Evolutionary conservation across 1,139 yeast genomes (phyloP), one percentile per base, ranked within the genome.

Genomic region (Saccharomyces hybrid): DNA sequence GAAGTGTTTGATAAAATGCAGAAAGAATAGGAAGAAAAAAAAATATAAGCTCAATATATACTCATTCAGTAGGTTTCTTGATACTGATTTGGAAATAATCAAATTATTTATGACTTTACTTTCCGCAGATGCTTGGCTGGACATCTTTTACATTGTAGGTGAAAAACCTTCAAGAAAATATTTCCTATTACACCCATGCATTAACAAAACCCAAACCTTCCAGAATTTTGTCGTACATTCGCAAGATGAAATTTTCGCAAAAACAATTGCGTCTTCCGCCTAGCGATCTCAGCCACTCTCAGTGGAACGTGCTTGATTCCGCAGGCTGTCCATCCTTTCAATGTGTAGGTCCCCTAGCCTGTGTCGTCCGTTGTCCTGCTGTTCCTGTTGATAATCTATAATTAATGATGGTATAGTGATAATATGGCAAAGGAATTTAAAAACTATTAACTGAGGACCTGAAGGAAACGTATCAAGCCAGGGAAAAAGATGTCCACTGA

Each of bases 401-500:
- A 14, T 20, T 11, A 34, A 14, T 14, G 41, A 11, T 34, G 8
- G 5, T 11, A 34, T 34, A 34, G 42, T 34, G 42, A 34, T 34
- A 34, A 6, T 14, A 34, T 34, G 9, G 13, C 9, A 6, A 27
- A 27, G 30, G 30, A 27, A 27, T 27, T 27, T 27, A 27, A 27
- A 9, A 27, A 27, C 2, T 27, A 32, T 34, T 34, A 14, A 5
- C n/a, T 38, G 23, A 38, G 9, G 23, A 20, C 44, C 5, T 38
- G 5, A 4, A 38, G 44, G 6, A 38, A 38, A 16, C 44, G 44
- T 38, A 38, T 38, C 44, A 38, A 38, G n/a, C 44, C 44, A 38
- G 44, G 44, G 44, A 38, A 38, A 34, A 81, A 81, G 82, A 93
- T 93, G 98, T 95, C 20, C 20, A 20, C 20, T 20, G 20, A 20